Base-by-base conservation (phyloP, 352 stramenopile species). In the Globisporangium splendens region DNA sequence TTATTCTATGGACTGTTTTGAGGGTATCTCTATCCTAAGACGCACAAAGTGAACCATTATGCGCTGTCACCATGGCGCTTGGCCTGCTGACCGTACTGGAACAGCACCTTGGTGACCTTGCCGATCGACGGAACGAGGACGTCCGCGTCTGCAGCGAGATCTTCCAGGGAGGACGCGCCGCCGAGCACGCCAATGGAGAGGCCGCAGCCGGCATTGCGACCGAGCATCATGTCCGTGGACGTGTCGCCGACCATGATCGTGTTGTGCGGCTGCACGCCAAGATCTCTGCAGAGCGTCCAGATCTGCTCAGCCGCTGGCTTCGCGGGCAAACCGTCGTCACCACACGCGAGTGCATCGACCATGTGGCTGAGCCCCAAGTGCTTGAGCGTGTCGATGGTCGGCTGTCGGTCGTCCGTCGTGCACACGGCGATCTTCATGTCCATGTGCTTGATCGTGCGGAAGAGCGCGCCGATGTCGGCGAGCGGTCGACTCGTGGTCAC, bases 201-300 rank as follows among this genome's bases (percentile, higher is more conserved):
- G 0, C 83, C 86, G 55, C 75, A 88, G 46, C 82, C 82, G 7
- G 86, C 84, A 46, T 91, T 91, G 47, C 77, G 73, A 22, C 81
- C 86, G n/a, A 96, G 66, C 18, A 79, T 33, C 83, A 94, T 95
- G 61, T 96, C 86, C 8, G 83, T 93, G 48, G 76, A 88, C 20
- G 86, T 96, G 54, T 96, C 86, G 15, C 86, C 86, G 21, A 96
- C 83, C 86, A 95, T 94, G 59, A 95, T 90, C 47, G 86, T 88
- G 64, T 94, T 94, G 68, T 91, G 79, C 18, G 86, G 81, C 57
- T 88, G 68, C 18, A 92, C 83, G 39, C 75, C 72, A 39, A 95
- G 72, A 50, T 86, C 62, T 56, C 91, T 75, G 58, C 86, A 95
- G 41, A 95, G 71, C 6, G 80, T 88, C 79, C 81, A 92, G 54